Conservation (phyloP, 164 flowering plant species). For the Umbellularia californica region DNA sequence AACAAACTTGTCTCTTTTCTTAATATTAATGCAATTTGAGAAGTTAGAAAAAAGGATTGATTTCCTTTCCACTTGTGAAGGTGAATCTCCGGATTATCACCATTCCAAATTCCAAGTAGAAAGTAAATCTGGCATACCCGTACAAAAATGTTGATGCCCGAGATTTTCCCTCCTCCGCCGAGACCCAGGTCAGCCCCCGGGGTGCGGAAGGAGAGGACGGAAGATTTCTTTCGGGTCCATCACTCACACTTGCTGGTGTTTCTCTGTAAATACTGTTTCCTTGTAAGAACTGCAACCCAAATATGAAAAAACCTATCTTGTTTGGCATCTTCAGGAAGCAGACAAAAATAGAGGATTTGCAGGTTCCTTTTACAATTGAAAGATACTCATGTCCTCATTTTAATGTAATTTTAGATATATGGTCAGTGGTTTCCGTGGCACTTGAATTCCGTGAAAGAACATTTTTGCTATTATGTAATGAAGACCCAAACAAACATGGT, state of each 20-base stretch:
- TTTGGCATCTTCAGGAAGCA: not conserved
- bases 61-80: too few species aligned
- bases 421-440: not conserved
- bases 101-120: too few species aligned
- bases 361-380: not conserved
- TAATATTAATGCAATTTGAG: too few species aligned
- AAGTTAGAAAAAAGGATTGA: too few species aligned
- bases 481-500: not conserved
- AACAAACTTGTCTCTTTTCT: too few species aligned
- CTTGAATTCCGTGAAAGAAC: not conserved
- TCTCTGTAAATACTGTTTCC: not conserved
- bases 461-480: not conserved
- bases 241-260: not conserved
- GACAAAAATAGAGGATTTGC: not conserved
- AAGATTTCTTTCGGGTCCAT: too few species aligned
- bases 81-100: too few species aligned
- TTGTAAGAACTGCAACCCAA: not conserved
- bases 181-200: too few species aligned
- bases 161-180: too few species aligned
- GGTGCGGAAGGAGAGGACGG: too few species aligned
- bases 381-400: not conserved
- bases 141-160: too few species aligned
- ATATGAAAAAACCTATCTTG: not conserved
- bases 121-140: too few species aligned
- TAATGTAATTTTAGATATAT: not conserved